phyloP scores from a whole-genome alignment of 257 asterid species.

The Linderniella brevidens region DNA sequence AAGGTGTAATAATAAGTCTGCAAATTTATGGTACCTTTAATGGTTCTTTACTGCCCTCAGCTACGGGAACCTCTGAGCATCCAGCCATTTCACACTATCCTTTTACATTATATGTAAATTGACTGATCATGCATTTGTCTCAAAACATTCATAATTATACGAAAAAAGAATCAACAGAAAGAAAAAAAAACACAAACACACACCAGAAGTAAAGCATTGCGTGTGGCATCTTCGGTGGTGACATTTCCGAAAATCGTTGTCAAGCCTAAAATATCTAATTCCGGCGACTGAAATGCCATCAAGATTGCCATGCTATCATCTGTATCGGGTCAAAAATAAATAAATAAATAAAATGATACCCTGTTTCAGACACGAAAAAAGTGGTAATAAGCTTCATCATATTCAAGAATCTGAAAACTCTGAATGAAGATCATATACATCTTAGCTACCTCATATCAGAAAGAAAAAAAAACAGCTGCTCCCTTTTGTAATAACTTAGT shows the following conservation, averaged over 20 bases:
- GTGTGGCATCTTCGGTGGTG: slow-evolving; percentile 61
- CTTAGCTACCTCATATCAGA: too few relatives aligned
- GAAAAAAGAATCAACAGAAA: slow-evolving; percentile 5
- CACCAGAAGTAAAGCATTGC: slow-evolving; percentile 86
- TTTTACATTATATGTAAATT: slow-evolving; percentile 39
- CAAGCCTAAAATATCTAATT: slow-evolving; percentile 64
- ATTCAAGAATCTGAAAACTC: too few relatives aligned
- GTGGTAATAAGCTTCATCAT: too few relatives aligned
- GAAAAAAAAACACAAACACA: slow-evolving; percentile 13
- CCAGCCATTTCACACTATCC: slow-evolving; percentile 99
- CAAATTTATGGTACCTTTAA: slow-evolving; percentile 43
- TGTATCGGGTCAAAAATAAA: slow-evolving; percentile 9
- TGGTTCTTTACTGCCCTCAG: slow-evolving; percentile 74
- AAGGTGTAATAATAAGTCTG: too few relatives aligned
- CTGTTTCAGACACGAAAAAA: too few relatives aligned
- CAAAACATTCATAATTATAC: neutral
- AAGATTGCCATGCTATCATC: slow-evolving; percentile 91
- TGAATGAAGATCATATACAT: too few relatives aligned
- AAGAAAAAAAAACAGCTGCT: too few relatives aligned
- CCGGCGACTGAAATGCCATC: slow-evolving; percentile 89
- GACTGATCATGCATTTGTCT: slow-evolving; percentile 27
- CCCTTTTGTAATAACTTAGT: too few relatives aligned
- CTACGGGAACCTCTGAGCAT: slow-evolving; percentile 70
- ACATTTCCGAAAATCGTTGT: slow-evolving; percentile 91
- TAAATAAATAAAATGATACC: too few relatives aligned